A percentile compares a stretch with the other conserved stretches of the same genome.
phyloP scores from a whole-genome alignment of 1,284 basidiomycete genomes.

The Apiotrichum mycotoxinovorans region DNA sequence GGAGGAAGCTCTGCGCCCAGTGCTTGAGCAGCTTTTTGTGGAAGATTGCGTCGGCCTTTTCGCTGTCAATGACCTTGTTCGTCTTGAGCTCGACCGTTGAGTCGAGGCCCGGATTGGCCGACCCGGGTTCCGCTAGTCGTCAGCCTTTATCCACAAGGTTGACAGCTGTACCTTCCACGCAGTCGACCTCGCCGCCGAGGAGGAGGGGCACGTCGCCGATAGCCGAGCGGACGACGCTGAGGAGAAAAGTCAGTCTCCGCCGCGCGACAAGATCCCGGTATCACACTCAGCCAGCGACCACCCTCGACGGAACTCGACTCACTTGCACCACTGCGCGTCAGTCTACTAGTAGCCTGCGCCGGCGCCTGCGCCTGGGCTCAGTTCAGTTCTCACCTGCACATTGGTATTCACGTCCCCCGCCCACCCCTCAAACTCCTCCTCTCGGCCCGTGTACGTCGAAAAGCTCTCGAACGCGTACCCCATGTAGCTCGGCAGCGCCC shows the following conservation, averaged over 20 bases:
- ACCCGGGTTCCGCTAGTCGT: constrained; percentile 19
- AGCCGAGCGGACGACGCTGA: constrained; percentile 77
- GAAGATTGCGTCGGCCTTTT: constrained; percentile 68
- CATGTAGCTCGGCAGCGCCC: constrained; percentile 44
- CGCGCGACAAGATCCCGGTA: background rate
- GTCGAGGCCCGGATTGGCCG: constrained; percentile 38
- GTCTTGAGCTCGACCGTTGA: constrained; percentile 88
- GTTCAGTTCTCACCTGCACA: constrained; percentile 55
- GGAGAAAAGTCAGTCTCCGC: background rate
- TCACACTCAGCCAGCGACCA: too few species aligned
- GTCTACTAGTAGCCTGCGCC: too few species aligned
- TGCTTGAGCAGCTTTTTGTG: constrained; percentile 93
- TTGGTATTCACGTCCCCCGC: constrained; percentile 87
- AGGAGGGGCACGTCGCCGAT: constrained; percentile 75
- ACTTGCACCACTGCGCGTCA: constrained; percentile 69
- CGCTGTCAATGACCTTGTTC: constrained; percentile 68
- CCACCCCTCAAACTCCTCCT: constrained; percentile 59
- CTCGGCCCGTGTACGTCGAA: constrained; percentile 27
- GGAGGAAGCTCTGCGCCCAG: constrained; percentile 90
- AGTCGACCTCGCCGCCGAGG: constrained; percentile 94
- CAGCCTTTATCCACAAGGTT: background rate
- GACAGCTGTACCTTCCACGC: constrained; percentile 63
- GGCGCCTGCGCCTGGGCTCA: too few species aligned
- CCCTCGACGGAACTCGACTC: too few species aligned
- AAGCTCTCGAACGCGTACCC: constrained; percentile 48